Evolutionary conservation across 2,329 filamentous ascomycete species (phyloP), one percentile per base, ranked within the genome.

Genomic region (Xylariaceae sp.): DNA sequence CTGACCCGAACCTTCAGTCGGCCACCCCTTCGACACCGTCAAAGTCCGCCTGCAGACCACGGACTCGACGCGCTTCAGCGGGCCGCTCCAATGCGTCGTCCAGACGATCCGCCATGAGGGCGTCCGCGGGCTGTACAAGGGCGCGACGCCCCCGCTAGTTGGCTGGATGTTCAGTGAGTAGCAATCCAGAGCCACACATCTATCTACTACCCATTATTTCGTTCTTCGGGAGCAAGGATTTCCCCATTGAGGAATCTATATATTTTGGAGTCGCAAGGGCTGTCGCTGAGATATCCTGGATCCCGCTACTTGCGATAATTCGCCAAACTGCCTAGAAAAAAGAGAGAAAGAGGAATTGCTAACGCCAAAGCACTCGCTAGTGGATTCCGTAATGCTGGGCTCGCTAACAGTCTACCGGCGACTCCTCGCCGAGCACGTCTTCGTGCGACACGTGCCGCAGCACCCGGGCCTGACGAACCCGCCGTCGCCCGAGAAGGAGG

Each of bases 101-200:
- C 88, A 93, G 72, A 99, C 95, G 9, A 63, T 98, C 23, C 85
- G 89, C 57, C 89, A 92, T 71, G 95, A 99, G 74, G 93, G 93
- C 46, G 76, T 96, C 45, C 76, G 81, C 48, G 95, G 91, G 2
- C 79, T 99, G 42, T 99, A 98, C 82, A 99, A 98, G 77, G 93
- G 93, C 67, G 92, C 92, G 10, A 91, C 90, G 23, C 93, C 93
- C 53, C 95, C 95, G 50, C 80, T 98, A 47, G 86, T 97, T 49
- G 95, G 95, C 66, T 98, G 95, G 95, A 96, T 98, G 89, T 91
- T 96, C 69, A 98, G n/a, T n/a, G n/a, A n/a, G n/a, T n/a, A n/a
- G n/a, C n/a, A n/a, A n/a, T n/a, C n/a, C n/a, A n/a, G n/a, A n/a
- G n/a, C n/a, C n/a, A n/a, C n/a, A n/a, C n/a, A n/a, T n/a, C n/a